A percentile compares a stretch with the other conserved stretches of the same genome.
Conservation (phyloP, 306 rosid species). For the Corylus heterophylla region DNA sequence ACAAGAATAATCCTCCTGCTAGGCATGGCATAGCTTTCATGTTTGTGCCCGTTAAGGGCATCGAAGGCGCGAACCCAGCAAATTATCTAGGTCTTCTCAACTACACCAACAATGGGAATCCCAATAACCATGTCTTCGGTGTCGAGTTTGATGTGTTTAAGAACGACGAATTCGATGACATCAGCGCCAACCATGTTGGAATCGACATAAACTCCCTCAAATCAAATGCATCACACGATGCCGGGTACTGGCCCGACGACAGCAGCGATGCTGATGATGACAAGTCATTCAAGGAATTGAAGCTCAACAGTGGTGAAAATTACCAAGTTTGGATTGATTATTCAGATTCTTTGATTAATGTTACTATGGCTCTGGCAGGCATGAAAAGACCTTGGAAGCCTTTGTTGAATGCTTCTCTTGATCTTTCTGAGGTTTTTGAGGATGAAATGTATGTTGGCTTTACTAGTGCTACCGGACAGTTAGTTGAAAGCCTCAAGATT, state of each 20-base stretch:
- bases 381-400: slow-evolving; percentile 48
- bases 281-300: slow-evolving; percentile 40
- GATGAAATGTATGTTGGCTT: slow-evolving; percentile 87
- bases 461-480: slow-evolving; percentile 70
- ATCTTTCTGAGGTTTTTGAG: slow-evolving; percentile 59
- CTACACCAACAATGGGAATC: slow-evolving; percentile 31
- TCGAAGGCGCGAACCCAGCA: slow-evolving; percentile 53
- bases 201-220: slow-evolving; percentile 64
- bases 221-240: slow-evolving; percentile 42
- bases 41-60: slow-evolving; percentile 57
- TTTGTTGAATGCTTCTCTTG: slow-evolving; percentile 42
- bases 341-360: slow-evolving; percentile 51
- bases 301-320: slow-evolving; percentile 64
- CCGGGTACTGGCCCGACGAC: slow-evolving; percentile 63
- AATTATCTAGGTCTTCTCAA: slow-evolving; percentile 56
- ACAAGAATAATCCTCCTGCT: slow-evolving; percentile 53
- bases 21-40: slow-evolving; percentile 74
- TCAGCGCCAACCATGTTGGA: slow-evolving; percentile 73
- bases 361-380: slow-evolving; percentile 67
- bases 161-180: slow-evolving; percentile 73
- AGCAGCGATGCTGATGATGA: slow-evolving; percentile 16
- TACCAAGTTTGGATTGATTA: slow-evolving; percentile 90
- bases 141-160: slow-evolving; percentile 77
- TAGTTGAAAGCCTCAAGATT: slow-evolving; percentile 68
- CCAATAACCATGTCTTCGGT: slow-evolving; percentile 59